A percentile compares a stretch with the other conserved stretches of the same genome.
Evolutionary conservation across 306 rosid species (phyloP).

Genomic region (Abrus precatorius): DNA sequence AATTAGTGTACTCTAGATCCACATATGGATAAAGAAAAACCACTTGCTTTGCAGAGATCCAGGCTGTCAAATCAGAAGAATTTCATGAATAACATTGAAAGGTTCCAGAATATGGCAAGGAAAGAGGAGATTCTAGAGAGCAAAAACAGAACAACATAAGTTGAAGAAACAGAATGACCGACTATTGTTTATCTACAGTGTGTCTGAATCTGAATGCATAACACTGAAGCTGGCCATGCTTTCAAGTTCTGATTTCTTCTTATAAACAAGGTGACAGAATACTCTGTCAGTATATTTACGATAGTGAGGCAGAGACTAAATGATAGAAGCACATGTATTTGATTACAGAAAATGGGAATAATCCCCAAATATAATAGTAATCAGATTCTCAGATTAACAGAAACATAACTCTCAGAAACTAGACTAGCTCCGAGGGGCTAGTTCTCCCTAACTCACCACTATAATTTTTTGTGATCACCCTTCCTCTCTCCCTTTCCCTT

Average conservation of each 20-base stretch:
- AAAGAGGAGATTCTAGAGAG: conserved; percentile 15
- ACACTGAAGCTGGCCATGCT: conserved; percentile 2
- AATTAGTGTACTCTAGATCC: neutral
- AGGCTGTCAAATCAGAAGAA: conserved; percentile 1
- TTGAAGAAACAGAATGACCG: neutral
- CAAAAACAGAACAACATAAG: neutral
- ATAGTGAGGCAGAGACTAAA: neutral
- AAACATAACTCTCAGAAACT: conserved; percentile 12
- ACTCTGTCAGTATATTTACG: neutral
- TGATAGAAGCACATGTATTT: neutral
- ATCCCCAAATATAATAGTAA: neutral
- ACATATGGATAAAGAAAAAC: neutral
- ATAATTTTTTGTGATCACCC: neutral
- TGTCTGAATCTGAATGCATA: neutral
- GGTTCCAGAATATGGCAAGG: neutral
- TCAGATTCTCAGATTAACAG: neutral
- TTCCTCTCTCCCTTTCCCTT: neutral
- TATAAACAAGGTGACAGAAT: conserved; percentile 20
- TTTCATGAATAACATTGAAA: neutral
- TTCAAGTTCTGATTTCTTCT: neutral
- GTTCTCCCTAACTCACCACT: neutral
- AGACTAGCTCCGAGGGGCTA: neutral
- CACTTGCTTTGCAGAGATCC: conserved; percentile 4
- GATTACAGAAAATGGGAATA: conserved; percentile 16
- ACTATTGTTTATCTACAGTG: neutral